Base-by-base conservation (phyloP, 2,329 filamentous ascomycete species). In the Monascus ruber region DNA sequence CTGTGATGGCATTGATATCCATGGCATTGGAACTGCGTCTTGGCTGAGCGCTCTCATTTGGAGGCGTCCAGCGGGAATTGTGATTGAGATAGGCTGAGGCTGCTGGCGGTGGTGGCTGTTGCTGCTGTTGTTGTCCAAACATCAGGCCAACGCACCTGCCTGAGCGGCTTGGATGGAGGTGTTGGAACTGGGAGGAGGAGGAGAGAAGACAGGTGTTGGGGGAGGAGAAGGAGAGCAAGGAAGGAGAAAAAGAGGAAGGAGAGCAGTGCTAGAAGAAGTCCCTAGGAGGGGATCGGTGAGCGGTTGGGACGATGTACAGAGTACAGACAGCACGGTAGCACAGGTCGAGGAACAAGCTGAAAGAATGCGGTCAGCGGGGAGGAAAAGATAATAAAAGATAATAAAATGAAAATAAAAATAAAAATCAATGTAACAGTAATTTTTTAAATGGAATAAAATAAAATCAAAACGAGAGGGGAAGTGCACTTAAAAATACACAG, bases 21-120 rank as follows among this genome's bases (percentile, higher is more conserved):
- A 61, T 61, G 2, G 57, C 56, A 5, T 58, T 55, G 6, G 58
- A 61, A 6, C 56, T 56, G 29, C 59, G 56, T 36, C 58, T 52
- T 26, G 55, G 54, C 7, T 53, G 51, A 28, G 44, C 43, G 25
- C 50, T 44, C n/a, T 55, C 55, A 40, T 46, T 54, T 45, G 49
- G 45, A 49, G 48, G 43, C 45, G 40, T 36, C 39, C 36, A 38
- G 37, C 35, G 29, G 27, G 27, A 40, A 33, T 26, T 29, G 28
- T 29, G 28, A 29, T 29, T 29, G 6, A 29, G 10, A 29, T 6
- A 10, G 10, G 28, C 6, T 6, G 28, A 10, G 10, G 10, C 6
- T 6, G 28, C 10, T 29, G 28, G 6, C 28, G 3, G 10, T 10
- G 28, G 28, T 17, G 17, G 17, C 17, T 17, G 17, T 17, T 17